Evolutionary conservation across 495 filamentous ascomycete species (phyloP).

Genomic region (Hyaloscypha hepaticicola): DNA sequence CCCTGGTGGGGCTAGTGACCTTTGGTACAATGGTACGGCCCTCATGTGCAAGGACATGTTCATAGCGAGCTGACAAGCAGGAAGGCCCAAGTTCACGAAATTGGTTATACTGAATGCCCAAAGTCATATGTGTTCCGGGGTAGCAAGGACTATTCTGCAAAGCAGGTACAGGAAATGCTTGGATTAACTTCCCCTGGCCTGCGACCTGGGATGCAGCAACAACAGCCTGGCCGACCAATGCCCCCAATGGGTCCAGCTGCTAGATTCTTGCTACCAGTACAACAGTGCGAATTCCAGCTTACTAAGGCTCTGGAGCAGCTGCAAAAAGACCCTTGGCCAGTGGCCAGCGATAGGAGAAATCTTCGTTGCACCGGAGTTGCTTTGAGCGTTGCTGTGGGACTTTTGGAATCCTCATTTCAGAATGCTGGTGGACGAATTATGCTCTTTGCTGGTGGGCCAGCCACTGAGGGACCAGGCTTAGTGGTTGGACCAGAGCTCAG

Average conservation of each 20-base stretch:
- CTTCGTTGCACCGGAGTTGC: constrained; percentile 95
- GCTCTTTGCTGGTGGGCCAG: constrained; percentile 93
- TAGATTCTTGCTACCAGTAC: constrained; percentile 90
- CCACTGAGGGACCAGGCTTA: constrained; percentile 94
- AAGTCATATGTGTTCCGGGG: constrained; percentile 99
- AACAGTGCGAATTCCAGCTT: constrained; percentile 97
- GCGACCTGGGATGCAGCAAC: constrained; percentile 78
- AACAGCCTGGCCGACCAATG: constrained; percentile 65
- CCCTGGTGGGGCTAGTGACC: constrained; percentile 92
- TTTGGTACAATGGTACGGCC: constrained; percentile 86
- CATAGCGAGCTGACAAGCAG: constrained; percentile 6
- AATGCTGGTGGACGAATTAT: constrained; percentile 95
- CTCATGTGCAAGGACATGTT: not conserved
- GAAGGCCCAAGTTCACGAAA: constrained; percentile 93
- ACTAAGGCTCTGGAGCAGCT: constrained; percentile 96
- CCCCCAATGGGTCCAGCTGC: constrained; percentile 76
- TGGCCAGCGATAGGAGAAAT: constrained; percentile 88
- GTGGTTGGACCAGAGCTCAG: constrained; percentile 97
- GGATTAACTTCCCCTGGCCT: constrained; percentile 68
- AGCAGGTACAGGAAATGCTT: constrained; percentile 99
- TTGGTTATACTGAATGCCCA: constrained; percentile 96
- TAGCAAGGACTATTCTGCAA: constrained; percentile 94
- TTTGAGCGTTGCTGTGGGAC: constrained; percentile 87
- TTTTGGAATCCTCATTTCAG: constrained; percentile 92
- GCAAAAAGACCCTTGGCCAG: constrained; percentile 97